A percentile compares a stretch with the other conserved stretches of the same genome.
Evolutionary conservation across 1,284 basidiomycete genomes (phyloP).

Genomic region (Stygiomarasmius scandens): DNA sequence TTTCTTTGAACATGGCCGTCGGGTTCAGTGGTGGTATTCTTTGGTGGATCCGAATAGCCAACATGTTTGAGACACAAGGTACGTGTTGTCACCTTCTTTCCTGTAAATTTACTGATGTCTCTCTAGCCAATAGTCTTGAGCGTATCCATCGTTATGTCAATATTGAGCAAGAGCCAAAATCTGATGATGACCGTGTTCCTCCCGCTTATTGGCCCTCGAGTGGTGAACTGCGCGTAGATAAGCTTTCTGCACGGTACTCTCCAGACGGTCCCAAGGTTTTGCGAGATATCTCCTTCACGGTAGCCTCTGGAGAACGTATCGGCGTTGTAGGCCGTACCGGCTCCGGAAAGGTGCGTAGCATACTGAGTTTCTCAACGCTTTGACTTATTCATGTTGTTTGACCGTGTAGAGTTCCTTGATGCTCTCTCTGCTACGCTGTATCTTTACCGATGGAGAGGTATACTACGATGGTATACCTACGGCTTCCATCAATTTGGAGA

Average conservation of each 20-base stretch:
- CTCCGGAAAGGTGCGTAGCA: constrained; percentile 49
- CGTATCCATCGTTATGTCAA: constrained; percentile 69
- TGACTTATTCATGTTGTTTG: constrained; percentile 9
- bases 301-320: constrained; percentile 50
- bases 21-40: constrained; percentile 59
- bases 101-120: neutral
- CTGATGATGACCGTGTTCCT: constrained; percentile 42
- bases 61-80: constrained; percentile 65
- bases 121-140: constrained; percentile 53
- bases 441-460: constrained; percentile 47
- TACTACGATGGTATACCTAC: constrained; percentile 42
- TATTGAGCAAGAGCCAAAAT: constrained; percentile 58
- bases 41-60: constrained; percentile 53
- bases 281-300: constrained; percentile 44
- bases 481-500: constrained; percentile 52
- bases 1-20: constrained; percentile 58
- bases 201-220: constrained; percentile 68
- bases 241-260: constrained; percentile 46
- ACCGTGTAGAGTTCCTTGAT: constrained; percentile 36
- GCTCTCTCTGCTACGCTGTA: constrained; percentile 41
- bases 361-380: neutral
- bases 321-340: constrained; percentile 65
- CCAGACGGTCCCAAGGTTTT: constrained; percentile 44
- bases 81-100: constrained; percentile 16
- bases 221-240: constrained; percentile 53